Base-by-base conservation (phyloP, 352 stramenopile genomes). In the Phytopythium sindhum region DNA sequence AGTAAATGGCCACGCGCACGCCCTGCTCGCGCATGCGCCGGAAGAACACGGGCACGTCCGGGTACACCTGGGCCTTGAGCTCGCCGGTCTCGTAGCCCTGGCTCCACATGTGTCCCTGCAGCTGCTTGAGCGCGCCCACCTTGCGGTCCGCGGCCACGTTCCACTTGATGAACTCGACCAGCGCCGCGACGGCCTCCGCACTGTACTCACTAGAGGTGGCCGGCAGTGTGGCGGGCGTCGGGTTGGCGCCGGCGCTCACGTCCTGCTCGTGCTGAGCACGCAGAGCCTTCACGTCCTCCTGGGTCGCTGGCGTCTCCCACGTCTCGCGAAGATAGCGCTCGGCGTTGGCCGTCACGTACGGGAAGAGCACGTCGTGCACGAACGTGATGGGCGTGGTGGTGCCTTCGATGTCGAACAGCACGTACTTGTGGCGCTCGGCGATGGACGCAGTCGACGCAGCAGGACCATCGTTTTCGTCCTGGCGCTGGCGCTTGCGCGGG, bases 391-490 rank as follows among this genome's bases (percentile, higher is more conserved):
- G 91, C 24, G 93, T 98, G 14, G 93, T 98, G 15, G 92, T 98
- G 28, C 96, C 96, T 78, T 99, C 96, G 70, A 99, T 98, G 69
- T 99, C 96, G 44, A 98, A 70, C 60, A 99, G 67, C 42, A 99
- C 77, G 68, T 96, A 88, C 69, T 97, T 97, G 67, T 91, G 74
- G 75, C 96, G 82, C 61, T 88, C 72, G 0, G 90, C 88, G 39
- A 95, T 69, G 41, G 58, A 82, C 19, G 31, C 21, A 39, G 67
- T 60, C 47, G 62, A 29, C 28, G 48, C n/a, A 33, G 45, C 17
- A 10, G 52, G n/a, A n/a, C n/a, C 61, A 41, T 52, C 60, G n/a
- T 53, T 41, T 6, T 67, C 66, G 4, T 73, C 67, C 2, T 60
- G 64, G 26, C 79, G 72, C 29, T 61, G 63, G 28, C 70, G 70